phyloP scores from a whole-genome alignment of 441 rosid species.

The Arabidopsis hybrid region DNA sequence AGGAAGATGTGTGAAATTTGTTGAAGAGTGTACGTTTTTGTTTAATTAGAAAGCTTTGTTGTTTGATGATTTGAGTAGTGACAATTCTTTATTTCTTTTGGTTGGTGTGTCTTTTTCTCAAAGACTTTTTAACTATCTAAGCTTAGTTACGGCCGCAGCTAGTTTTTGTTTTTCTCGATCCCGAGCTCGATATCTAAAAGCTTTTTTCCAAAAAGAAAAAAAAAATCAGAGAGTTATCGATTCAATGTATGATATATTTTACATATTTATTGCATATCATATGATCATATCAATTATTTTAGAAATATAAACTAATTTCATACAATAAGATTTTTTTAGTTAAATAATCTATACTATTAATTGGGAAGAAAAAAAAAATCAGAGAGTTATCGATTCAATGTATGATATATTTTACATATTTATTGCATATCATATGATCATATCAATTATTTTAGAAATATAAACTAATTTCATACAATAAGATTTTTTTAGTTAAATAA shows the following conservation, averaged over 20 bases:
- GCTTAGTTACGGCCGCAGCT: not conserved
- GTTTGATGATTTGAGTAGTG: not conserved
- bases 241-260: too few species aligned
- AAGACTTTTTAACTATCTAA: not conserved
- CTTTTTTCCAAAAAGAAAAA: not conserved
- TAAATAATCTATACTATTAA: too few species aligned
- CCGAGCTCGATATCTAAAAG: not conserved
- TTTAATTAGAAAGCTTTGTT: constrained; percentile 13
- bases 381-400: not conserved
- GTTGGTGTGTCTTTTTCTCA: constrained; percentile 25
- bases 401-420: too few species aligned
- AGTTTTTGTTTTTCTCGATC: not conserved
- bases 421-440: too few species aligned
- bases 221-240: not conserved
- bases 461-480: too few species aligned
- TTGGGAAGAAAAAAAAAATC: not conserved
- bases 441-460: too few species aligned
- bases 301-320: too few species aligned
- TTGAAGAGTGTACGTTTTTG: constrained; percentile 18
- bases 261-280: too few species aligned
- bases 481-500: too few species aligned
- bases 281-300: too few species aligned
- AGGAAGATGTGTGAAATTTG: constrained; percentile 1
- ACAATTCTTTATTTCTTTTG: not conserved
- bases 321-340: too few species aligned